Base-by-base conservation (phyloP, 352 stramenopile species). In the Hyaloperonospora brassicae region DNA sequence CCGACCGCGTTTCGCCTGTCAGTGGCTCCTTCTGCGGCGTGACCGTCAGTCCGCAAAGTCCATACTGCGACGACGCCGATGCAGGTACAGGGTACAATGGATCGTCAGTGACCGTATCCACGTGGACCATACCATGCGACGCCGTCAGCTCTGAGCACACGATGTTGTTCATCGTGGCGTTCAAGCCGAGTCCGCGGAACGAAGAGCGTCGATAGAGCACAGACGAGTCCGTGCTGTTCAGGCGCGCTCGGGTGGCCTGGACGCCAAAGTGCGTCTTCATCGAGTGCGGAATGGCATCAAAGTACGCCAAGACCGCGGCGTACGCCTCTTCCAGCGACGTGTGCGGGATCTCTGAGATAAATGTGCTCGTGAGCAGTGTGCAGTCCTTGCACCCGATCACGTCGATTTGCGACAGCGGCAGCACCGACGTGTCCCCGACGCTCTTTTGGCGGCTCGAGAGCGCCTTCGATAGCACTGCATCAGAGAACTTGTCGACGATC, bases 291-390 rank as follows among this genome's bases (percentile, higher is more conserved):
- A 68, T 53, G 1, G 24, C 8, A 14, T 52, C 44, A 17, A 61
- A 58, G 51, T 59, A 61, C 9, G 43, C 42, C 23, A 57, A 36
- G 14, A 44, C 45, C 14, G 56, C 61, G 24, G 51, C 45, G 36
- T 61, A 57, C 8, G 64, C 56, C 10, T 52, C 25, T 21, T 61
- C 40, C 3, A 64, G 35, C 17, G 61, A 68, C 13, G 59, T 42
- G 41, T 68, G 54, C 1, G 67, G 63, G 47, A 75, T 72, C 48
- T 75, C 64, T 5, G 63, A 57, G 1, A 75, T 50, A 49, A 72
- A 75, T 6, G 67, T 57, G 24, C 61, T 75, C 5, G 67, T 63
- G 9, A 75, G 53, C 31, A 72, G 44, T 3, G 67, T 68, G 48
- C 52, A 52, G 48, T 70, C 60, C 17, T 53, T 57, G 36, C 60